Evolutionary conservation across 2,329 filamentous ascomycete genomes (phyloP).

Genomic region (Cladophialophora chaetospira): DNA sequence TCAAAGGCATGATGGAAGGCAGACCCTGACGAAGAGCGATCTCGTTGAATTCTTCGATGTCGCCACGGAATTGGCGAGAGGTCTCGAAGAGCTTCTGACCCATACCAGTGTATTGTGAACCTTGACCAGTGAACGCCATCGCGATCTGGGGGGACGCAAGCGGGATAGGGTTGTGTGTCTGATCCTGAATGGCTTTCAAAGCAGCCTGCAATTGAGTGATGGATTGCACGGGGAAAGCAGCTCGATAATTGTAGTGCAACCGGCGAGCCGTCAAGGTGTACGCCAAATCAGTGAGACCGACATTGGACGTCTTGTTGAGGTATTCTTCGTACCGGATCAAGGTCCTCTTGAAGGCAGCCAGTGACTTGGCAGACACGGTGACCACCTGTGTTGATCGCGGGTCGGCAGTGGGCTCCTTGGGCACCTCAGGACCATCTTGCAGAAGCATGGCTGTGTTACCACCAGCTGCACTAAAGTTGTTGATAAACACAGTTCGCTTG

Average conservation of each 20-base stretch:
- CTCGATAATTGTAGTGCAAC: slow-evolving; percentile 45
- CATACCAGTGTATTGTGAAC: slow-evolving; percentile 42
- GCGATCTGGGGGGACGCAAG: slow-evolving; percentile 36
- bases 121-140: slow-evolving; percentile 46
- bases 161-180: slow-evolving; percentile 36
- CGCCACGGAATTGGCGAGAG: slow-evolving; percentile 37
- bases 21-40: slow-evolving; percentile 40
- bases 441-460: slow-evolving; percentile 70
- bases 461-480: slow-evolving; percentile 72
- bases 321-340: slow-evolving; percentile 57
- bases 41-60: slow-evolving; percentile 38
- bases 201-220: slow-evolving; percentile 37
- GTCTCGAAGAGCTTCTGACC: slow-evolving; percentile 41
- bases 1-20: slow-evolving; percentile 41
- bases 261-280: slow-evolving; percentile 68
- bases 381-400: slow-evolving; percentile 61
- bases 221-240: slow-evolving; percentile 37
- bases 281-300: slow-evolving; percentile 59
- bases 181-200: slow-evolving; percentile 33
- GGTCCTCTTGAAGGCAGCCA: slow-evolving; percentile 55
- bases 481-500: slow-evolving; percentile 51
- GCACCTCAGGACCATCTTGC: slow-evolving; percentile 58
- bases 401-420: slow-evolving; percentile 45
- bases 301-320: slow-evolving; percentile 56
- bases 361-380: slow-evolving; percentile 59